These are phyloP conservation scores for Lomentospora prolificans DNA, from an alignment of 2,329 filamentous ascomycete genomes.

Conservation along the genomic window DNA sequence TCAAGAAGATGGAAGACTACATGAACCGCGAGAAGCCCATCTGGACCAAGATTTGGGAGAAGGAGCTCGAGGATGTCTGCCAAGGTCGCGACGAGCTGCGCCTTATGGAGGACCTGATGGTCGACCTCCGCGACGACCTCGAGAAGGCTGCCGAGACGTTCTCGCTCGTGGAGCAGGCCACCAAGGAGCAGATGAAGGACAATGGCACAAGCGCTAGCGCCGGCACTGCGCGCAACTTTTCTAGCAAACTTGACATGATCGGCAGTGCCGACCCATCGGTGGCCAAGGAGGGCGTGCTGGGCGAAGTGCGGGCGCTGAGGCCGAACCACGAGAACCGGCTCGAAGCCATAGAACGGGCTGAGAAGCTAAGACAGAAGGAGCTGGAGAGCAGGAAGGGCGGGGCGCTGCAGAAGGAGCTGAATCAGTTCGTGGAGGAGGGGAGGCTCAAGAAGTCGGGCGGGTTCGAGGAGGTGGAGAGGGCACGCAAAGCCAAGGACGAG, in stretches of 20 bases:
- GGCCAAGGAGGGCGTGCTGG: conserved; percentile 84
- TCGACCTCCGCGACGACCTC: conserved; percentile 86
- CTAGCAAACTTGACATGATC: conserved; percentile 41
- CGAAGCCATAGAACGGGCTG: conserved; percentile 94
- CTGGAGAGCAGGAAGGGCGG: conserved; percentile 67
- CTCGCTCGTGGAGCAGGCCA: conserved; percentile 89
- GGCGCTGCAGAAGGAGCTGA: conserved; percentile 74
- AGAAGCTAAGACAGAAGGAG: conserved; percentile 83
- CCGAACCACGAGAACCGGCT: conserved; percentile 89
- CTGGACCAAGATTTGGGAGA: conserved; percentile 99
- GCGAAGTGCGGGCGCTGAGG: conserved; percentile 85
- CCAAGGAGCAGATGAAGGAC: conserved; percentile 91
- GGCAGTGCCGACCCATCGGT: conserved; percentile 56
- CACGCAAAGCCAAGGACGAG: conserved; percentile 78
- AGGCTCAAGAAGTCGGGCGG: conserved; percentile 94
- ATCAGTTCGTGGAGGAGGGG: conserved; percentile 76
- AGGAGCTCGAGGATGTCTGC: conserved; percentile 90
- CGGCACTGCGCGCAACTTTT: conserved; percentile 45
- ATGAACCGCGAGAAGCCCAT: conserved; percentile 85
- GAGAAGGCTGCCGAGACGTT: conserved; percentile 93
- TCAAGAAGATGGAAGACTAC: conserved; percentile 91
- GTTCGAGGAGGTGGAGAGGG: conserved; percentile 83
- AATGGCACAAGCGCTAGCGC: conserved; percentile 41
- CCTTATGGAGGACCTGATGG: conserved; percentile 89
- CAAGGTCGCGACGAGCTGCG: conserved; percentile 91